Evolutionary conservation across 2,329 filamentous ascomycete species (phyloP).

Genomic region (Diplodia mutila): DNA sequence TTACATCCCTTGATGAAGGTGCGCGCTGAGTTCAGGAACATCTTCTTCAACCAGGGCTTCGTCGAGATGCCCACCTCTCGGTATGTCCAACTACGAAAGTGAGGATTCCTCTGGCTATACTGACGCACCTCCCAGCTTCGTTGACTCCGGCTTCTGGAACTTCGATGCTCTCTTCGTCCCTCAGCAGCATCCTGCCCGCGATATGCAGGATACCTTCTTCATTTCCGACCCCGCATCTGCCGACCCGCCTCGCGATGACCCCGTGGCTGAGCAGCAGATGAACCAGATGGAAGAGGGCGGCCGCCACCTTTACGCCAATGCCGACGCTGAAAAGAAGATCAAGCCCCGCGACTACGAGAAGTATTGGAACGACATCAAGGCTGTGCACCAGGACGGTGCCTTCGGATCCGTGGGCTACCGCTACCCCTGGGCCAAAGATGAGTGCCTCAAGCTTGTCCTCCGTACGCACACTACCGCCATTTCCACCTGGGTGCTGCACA

Average conservation of each 20-base stretch:
- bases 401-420: conserved; percentile 96
- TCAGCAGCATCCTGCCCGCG: conserved; percentile 95
- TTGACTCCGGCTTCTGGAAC: conserved; percentile 99
- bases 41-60: conserved; percentile 99
- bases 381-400: conserved; percentile 88
- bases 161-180: conserved; percentile 97
- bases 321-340: conserved; percentile 57
- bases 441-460: conserved; percentile 84
- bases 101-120: neutral
- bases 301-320: conserved; percentile 56
- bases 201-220: conserved; percentile 98
- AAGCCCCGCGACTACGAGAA: conserved; percentile 70
- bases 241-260: conserved; percentile 66
- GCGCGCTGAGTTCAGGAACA: conserved; percentile 90
- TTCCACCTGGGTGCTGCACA: conserved; percentile 87
- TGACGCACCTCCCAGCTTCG: conserved; percentile 58
- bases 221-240: conserved; percentile 84
- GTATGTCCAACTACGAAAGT: conserved; percentile 37
- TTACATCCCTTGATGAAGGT: conserved; percentile 80
- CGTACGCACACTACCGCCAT: conserved; percentile 96
- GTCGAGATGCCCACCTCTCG: conserved; percentile 95
- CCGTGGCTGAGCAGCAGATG: conserved; percentile 51
- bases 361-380: conserved; percentile 86
- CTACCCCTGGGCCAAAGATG: conserved; percentile 88
- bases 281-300: conserved; percentile 54